phyloP scores from a whole-genome alignment of 495 filamentous ascomycete genomes.

The Rhypophila decipiens region DNA sequence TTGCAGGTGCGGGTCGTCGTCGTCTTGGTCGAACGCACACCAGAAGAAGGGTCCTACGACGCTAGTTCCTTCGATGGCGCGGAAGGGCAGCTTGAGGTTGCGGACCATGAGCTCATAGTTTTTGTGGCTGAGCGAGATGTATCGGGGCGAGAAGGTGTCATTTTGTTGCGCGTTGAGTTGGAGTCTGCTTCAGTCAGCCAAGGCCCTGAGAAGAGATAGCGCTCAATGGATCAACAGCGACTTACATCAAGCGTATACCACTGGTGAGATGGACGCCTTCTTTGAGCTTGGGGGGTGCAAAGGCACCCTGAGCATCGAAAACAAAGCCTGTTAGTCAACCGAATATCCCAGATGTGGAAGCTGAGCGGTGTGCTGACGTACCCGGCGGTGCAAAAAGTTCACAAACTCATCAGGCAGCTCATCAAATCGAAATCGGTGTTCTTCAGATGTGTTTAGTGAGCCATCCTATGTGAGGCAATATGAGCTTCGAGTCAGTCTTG shows the following conservation, averaged over 20 bases:
- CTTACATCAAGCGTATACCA: slow-evolving; percentile 47
- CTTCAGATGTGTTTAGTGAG: slow-evolving; percentile 37
- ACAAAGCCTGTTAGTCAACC: no score
- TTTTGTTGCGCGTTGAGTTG: slow-evolving; percentile 44
- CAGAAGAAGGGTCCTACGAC: slow-evolving; percentile 53
- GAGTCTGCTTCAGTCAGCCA: slow-evolving; percentile 24
- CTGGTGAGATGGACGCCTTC: slow-evolving; percentile 33
- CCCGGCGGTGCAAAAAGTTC: slow-evolving; percentile 44
- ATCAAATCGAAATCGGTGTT: slow-evolving; percentile 34
- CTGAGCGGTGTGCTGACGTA: no score
- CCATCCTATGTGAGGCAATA: slow-evolving; percentile 5
- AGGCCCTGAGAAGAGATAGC: background rate
- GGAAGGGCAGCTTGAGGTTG: slow-evolving; percentile 40
- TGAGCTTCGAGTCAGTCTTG: background rate
- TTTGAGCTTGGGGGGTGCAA: slow-evolving; percentile 34
- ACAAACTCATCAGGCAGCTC: slow-evolving; percentile 44
- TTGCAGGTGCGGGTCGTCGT: slow-evolving; percentile 45
- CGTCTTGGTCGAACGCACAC: slow-evolving; percentile 46
- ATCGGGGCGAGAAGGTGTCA: slow-evolving; percentile 44
- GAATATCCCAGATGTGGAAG: no score
- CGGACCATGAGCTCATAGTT: slow-evolving; percentile 39
- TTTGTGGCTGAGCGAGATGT: slow-evolving; percentile 35
- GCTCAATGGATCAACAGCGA: background rate
- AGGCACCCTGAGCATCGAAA: slow-evolving; percentile 38
- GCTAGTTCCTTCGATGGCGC: slow-evolving; percentile 43